Evolutionary conservation across 805 yeast genomes (phyloP), one percentile per base, ranked within the genome.

Genomic region (Monosporozyma siamensis): DNA sequence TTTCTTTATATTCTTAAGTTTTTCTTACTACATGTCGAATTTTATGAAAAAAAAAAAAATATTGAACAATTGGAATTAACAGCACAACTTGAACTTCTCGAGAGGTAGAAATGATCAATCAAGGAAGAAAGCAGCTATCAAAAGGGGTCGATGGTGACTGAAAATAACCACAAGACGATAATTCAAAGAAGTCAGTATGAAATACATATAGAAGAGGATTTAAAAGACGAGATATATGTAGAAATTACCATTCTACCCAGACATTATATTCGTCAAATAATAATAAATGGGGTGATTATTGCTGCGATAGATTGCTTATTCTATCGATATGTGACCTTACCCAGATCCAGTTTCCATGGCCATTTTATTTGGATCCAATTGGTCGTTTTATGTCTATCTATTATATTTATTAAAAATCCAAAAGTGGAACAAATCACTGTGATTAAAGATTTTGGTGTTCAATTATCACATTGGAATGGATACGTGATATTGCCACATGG

Each of bases 381-480:
- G 24, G 24, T 23, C 14, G 31, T 34, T 8, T 31, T 29, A 3
- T 6, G 48, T 2, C 2, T 12, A 2, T 39, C 41, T 10, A 27
- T 42, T 15, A 9, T 42, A 4, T 7, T 46, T 3, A 23, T 51
- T 3, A 45, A 49, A 35, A 50, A 43, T 34, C 61, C 62, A 3
- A 26, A 44, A 0, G 36, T 56, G 17, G 61, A 58, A 35, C 44
- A 54, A 0, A 29, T 59, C 11, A 48, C 49, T 6, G 51, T 58
- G 2, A 34, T 55, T 18, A 49, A 52, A 38, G 48, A 50, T 31
- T 50, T 48, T 40, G 65, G 65, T 7, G 43, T 61, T 7, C 58
- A 59, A 42, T 42, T 54, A 2, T 41, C 53, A 2, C 46, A 45
- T 10, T 34, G 40, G 22, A 40, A 40, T 14, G 65, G 65, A 4